Conservation (phyloP, 2,329 filamentous ascomycete species). For the Aspergillus neotritici region DNA sequence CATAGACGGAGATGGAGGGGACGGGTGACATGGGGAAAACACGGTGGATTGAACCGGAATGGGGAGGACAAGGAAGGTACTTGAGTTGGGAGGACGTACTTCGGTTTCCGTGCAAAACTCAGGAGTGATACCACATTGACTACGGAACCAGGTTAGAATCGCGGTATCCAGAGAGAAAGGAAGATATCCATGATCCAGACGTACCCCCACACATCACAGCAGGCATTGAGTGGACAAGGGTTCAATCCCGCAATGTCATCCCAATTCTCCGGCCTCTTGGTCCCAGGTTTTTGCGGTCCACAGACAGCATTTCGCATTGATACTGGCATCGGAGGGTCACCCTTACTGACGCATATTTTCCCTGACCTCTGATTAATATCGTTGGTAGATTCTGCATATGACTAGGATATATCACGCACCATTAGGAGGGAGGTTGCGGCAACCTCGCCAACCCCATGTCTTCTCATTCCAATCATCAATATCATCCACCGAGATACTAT, state of each 20-base stretch:
- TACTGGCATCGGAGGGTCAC: slow-evolving; percentile 39
- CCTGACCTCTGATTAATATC: background rate
- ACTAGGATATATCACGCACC: background rate
- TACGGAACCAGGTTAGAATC: slow-evolving; percentile 11
- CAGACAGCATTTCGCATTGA: slow-evolving; percentile 37
- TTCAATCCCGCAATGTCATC: slow-evolving; percentile 38
- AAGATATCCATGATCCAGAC: background rate
- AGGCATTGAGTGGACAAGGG: slow-evolving; percentile 41
- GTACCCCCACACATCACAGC: slow-evolving; percentile 38
- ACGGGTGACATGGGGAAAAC: no score
- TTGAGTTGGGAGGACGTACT: background rate
- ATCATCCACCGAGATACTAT: slow-evolving; percentile 34
- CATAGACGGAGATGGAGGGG: no score
- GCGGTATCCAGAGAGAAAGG: background rate
- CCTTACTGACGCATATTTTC: slow-evolving; percentile 40
- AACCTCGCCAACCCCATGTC: slow-evolving; percentile 45
- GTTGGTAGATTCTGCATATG: slow-evolving; percentile 14
- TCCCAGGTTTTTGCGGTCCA: slow-evolving; percentile 43
- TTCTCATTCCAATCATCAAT: slow-evolving; percentile 39
- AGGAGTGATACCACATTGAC: slow-evolving; percentile 41
- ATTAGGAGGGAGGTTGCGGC: slow-evolving; percentile 13
- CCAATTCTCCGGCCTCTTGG: slow-evolving; percentile 27
- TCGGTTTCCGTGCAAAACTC: slow-evolving; percentile 39
- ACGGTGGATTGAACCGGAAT: no score
- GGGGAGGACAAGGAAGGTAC: no score